Evolutionary conservation across 73 alveolate species (phyloP).

Genomic region (Paraurostyla sp.): DNA sequence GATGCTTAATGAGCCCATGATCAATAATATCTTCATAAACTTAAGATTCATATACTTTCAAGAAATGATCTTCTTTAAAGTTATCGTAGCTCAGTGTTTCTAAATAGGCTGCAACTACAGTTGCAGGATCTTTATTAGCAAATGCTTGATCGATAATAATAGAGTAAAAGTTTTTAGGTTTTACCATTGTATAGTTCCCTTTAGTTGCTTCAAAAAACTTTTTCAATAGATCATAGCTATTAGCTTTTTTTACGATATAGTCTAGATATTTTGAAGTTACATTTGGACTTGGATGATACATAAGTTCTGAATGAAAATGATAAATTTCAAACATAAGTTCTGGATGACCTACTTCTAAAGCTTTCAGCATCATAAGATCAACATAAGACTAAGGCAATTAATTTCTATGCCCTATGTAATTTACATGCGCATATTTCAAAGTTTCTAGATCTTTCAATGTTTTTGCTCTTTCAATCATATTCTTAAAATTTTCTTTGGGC

Average conservation of each 20-base stretch:
- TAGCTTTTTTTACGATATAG: not conserved
- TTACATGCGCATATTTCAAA: not conserved
- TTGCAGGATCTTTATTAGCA: not conserved
- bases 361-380: constrained; percentile 23
- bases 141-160: not conserved
- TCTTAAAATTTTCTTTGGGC: constrained; percentile 3
- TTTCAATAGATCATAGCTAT: not conserved
- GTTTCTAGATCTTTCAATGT: not conserved
- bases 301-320: not conserved
- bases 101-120: not conserved
- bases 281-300: constrained; percentile 2
- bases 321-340: constrained; percentile 23
- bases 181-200: not conserved
- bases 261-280: not conserved
- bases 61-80: not conserved
- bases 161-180: not conserved
- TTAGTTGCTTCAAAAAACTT: not conserved
- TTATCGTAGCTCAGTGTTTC: not conserved
- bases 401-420: constrained; percentile 45
- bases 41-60: constrained; percentile 5
- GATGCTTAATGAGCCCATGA: constrained; percentile 30
- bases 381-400: not conserved
- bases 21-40: not conserved
- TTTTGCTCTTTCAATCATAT: constrained; percentile 8
- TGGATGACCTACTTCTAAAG: constrained; percentile 44